These are phyloP conservation scores for Fusarium paranaense DNA, from an alignment of 2,329 filamentous ascomycete genomes.

Conservation along the genomic window DNA sequence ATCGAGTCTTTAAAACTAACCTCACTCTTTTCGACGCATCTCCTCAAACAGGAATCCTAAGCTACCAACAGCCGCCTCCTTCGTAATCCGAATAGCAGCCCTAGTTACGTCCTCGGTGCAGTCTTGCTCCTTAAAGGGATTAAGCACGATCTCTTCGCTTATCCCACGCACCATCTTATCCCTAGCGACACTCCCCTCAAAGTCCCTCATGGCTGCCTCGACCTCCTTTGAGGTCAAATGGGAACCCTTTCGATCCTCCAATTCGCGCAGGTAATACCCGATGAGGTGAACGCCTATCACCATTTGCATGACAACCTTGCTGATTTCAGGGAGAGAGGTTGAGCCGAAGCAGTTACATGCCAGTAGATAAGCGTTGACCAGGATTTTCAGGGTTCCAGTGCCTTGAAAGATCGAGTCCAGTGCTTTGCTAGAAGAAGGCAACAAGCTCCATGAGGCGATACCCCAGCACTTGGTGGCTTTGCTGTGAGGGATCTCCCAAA, in stretches of 20 bases:
- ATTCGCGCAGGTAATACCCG: neutral
- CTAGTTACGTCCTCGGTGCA: neutral
- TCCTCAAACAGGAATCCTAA: neutral
- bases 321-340: neutral
- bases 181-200: neutral
- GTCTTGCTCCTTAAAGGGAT: neutral
- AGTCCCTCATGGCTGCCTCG: neutral
- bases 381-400: neutral
- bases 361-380: neutral
- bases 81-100: neutral
- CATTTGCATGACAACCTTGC: neutral
- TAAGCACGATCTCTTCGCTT: neutral
- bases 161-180: neutral
- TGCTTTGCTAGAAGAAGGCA: neutral
- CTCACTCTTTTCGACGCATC: neutral
- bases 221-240: neutral
- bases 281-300: neutral
- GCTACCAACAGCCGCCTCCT: neutral
- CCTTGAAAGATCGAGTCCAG: neutral
- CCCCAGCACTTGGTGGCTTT: neutral
- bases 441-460: neutral
- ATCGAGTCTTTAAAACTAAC: neutral
- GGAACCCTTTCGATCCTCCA: neutral
- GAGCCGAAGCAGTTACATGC: neutral
- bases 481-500: neutral